These are phyloP conservation scores for Stagonosporopsis chrysanthemi DNA, from an alignment of 2,329 filamentous ascomycete species.

Conservation along the genomic window DNA sequence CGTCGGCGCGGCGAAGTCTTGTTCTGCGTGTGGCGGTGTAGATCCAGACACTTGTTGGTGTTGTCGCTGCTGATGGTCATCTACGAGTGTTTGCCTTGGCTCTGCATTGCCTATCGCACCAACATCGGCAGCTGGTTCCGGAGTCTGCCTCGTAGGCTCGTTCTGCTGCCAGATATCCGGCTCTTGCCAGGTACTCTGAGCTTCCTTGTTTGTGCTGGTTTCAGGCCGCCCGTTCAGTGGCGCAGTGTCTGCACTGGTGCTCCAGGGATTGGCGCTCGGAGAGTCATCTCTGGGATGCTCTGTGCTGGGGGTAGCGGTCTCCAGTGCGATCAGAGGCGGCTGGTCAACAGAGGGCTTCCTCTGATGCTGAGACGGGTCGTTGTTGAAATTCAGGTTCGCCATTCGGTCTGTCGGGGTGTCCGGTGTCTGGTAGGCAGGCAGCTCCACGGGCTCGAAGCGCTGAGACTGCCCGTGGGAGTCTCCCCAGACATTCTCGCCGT, in stretches of 20 bases:
- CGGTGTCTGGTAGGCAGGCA: constrained; percentile 53
- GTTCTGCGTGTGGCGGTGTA: constrained; percentile 3
- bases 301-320: constrained; percentile 30
- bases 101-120: constrained; percentile 27
- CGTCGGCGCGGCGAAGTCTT: not conserved
- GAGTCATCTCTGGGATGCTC: constrained; percentile 32
- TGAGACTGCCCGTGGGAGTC: constrained; percentile 37
- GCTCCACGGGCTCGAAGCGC: constrained; percentile 49
- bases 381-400: constrained; percentile 47
- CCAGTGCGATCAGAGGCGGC: constrained; percentile 17
- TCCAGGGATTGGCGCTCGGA: constrained; percentile 38
- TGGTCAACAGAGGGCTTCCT: constrained; percentile 33
- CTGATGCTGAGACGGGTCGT: constrained; percentile 32
- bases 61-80: constrained; percentile 1
- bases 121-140: constrained; percentile 32
- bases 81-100: not conserved
- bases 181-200: constrained; percentile 40
- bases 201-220: not conserved
- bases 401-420: constrained; percentile 48
- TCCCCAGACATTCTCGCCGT: constrained; percentile 51
- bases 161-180: constrained; percentile 43
- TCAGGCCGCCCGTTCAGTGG: constrained; percentile 16
- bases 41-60: not conserved
- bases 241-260: constrained; percentile 39
- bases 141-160: constrained; percentile 31